Conservation (phyloP, 192 early-diverging fungal species). For the Chytriomyces hyalinus region DNA sequence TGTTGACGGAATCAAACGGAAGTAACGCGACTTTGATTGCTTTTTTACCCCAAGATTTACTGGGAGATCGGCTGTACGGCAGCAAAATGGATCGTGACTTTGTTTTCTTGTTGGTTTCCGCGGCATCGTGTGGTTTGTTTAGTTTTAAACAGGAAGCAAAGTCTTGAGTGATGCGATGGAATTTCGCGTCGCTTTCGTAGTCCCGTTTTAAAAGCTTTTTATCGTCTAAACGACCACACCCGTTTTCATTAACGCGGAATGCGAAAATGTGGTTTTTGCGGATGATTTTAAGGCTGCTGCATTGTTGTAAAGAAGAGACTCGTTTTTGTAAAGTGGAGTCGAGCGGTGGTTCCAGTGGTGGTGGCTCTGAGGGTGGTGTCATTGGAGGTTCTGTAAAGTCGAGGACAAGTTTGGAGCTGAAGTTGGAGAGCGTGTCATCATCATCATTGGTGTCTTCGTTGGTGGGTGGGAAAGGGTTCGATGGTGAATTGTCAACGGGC, state of each 20-base stretch:
- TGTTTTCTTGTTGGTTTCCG: too few species aligned
- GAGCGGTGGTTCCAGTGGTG: neutral
- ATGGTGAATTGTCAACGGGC: too few species aligned
- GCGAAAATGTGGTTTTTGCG: neutral
- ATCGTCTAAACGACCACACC: neutral
- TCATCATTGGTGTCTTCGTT: too few species aligned
- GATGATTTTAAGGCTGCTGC: neutral
- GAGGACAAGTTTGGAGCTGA: conserved; percentile 20
- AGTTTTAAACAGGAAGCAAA: neutral
- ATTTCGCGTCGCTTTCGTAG: neutral
- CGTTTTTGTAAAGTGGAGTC: neutral
- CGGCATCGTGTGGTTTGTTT: too few species aligned
- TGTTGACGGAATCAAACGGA: too few species aligned
- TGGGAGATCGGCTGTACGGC: too few species aligned
- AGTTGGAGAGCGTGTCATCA: neutral
- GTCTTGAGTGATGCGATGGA: neutral
- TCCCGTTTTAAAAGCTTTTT: neutral
- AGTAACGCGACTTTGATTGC: too few species aligned
- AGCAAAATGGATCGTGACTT: too few species aligned
- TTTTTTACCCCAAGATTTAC: too few species aligned
- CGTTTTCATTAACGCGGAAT: neutral
- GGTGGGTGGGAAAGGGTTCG: too few species aligned
- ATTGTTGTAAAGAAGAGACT: neutral
- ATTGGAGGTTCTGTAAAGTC: neutral
- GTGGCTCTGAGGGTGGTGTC: conserved; percentile 1